Evolutionary conservation across 2,329 filamentous ascomycete species (phyloP).

Genomic region (Colletotrichum zoysiae): DNA sequence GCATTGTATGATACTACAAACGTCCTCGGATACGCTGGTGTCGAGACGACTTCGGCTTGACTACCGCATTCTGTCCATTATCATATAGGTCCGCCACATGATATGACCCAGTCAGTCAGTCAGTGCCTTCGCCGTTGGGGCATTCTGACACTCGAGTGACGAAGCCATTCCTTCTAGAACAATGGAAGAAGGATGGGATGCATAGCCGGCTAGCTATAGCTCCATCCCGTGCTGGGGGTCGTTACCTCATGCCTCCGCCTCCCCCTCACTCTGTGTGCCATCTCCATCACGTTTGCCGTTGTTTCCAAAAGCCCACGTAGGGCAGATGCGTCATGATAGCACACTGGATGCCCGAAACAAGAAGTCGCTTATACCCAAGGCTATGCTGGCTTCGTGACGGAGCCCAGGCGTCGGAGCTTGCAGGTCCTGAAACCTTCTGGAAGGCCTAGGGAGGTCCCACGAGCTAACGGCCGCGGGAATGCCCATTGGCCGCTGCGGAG

Average conservation of each 20-base stretch:
- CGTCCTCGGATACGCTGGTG: slow-evolving; percentile 20
- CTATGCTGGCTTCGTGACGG: slow-evolving; percentile 34
- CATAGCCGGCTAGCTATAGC: neutral
- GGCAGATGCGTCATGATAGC: slow-evolving; percentile 37
- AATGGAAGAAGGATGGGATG: slow-evolving; percentile 27
- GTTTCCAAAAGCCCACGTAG: slow-evolving; percentile 30
- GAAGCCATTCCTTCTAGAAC: slow-evolving; percentile 37
- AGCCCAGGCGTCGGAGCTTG: slow-evolving; percentile 22
- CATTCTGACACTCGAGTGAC: slow-evolving; percentile 27
- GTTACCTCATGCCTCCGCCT: slow-evolving; percentile 25
- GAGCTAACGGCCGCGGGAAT: slow-evolving; percentile 39
- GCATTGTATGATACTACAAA: slow-evolving; percentile 15
- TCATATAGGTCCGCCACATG: slow-evolving; percentile 17
- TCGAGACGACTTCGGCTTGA: slow-evolving; percentile 23
- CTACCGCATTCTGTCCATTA: slow-evolving; percentile 27
- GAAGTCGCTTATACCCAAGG: slow-evolving; percentile 38
- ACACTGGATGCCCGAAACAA: slow-evolving; percentile 24
- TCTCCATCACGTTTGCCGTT: slow-evolving; percentile 35
- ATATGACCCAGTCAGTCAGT: slow-evolving; percentile 15
- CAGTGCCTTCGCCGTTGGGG: slow-evolving; percentile 2
- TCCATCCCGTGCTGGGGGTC: slow-evolving; percentile 20
- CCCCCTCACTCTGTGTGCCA: neutral
- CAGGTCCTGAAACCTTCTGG: slow-evolving; percentile 44
- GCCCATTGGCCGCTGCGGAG: slow-evolving; percentile 38
- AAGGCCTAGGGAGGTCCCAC: slow-evolving; percentile 38